phyloP scores from a whole-genome alignment of 129 eudicot species.

The Logfia minima region DNA sequence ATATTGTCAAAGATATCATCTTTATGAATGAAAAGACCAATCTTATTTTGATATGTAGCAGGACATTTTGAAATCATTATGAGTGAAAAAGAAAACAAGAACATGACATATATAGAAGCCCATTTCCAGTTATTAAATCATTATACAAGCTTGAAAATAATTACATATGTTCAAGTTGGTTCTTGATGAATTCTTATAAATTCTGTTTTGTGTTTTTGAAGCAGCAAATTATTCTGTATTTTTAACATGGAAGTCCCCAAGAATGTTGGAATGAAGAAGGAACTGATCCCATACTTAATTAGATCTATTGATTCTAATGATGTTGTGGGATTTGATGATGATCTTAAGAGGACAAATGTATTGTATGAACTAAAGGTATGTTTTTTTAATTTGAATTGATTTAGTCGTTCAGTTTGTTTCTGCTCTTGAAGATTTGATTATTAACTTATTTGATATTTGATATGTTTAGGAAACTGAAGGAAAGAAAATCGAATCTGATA shows the following conservation, averaged over 20 bases:
- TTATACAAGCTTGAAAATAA: background rate
- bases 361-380: constrained; percentile 7
- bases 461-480: constrained; percentile 36
- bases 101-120: background rate
- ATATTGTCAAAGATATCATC: background rate
- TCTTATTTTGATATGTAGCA: too few species aligned
- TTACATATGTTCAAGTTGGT: background rate
- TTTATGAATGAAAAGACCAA: background rate
- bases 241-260: constrained; percentile 41
- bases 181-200: background rate
- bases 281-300: constrained; percentile 49
- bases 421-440: constrained; percentile 1
- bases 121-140: background rate
- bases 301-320: constrained; percentile 45
- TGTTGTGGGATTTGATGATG: constrained; percentile 51
- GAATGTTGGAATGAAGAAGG: constrained; percentile 22
- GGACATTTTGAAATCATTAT: too few species aligned
- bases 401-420: background rate
- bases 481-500: constrained; percentile 25
- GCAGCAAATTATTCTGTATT: background rate
- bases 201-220: background rate
- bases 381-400: background rate
- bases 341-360: constrained; percentile 23
- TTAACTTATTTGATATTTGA: background rate
- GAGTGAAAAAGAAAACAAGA: background rate